Conservation (phyloP, 2,329 filamentous ascomycete genomes). For the Penicillium sp. region DNA sequence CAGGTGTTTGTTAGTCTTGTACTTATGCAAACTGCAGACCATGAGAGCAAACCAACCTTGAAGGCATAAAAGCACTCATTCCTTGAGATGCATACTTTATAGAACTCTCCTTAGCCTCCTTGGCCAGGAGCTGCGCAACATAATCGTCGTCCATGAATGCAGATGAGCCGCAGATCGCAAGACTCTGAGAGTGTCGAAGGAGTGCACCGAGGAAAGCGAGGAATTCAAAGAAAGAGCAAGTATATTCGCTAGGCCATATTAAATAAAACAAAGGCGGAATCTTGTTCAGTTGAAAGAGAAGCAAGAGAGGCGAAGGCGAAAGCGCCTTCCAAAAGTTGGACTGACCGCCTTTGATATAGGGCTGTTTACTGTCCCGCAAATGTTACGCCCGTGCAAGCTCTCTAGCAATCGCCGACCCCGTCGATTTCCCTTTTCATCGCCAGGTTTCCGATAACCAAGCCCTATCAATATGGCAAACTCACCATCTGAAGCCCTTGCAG, state of each 20-base stretch:
- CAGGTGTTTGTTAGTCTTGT: slow-evolving; percentile 8
- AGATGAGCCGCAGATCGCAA: slow-evolving; percentile 27
- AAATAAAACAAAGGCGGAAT: background rate
- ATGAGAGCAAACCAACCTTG: slow-evolving; percentile 45
- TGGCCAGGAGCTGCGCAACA: slow-evolving; percentile 73
- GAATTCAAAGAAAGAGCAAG: background rate
- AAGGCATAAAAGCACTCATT: slow-evolving; percentile 64
- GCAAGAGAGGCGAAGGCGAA: slow-evolving; percentile 4
- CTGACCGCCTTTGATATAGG: slow-evolving; percentile 14
- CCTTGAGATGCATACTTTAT: slow-evolving; percentile 74
- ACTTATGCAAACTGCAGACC: background rate
- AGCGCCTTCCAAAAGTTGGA: slow-evolving; percentile 4
- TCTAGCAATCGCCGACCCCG: background rate
- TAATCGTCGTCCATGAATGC: slow-evolving; percentile 56
- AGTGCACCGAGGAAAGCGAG: background rate
- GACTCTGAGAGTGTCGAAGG: background rate
- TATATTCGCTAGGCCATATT: background rate
- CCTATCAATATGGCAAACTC: slow-evolving; percentile 20
- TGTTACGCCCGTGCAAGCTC: background rate
- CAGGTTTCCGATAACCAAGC: background rate
- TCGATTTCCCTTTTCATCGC: background rate
- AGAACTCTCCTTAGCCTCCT: slow-evolving; percentile 74
- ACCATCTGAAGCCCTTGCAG: slow-evolving; percentile 29
- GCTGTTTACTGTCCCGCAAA: slow-evolving; percentile 12
- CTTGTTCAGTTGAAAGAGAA: background rate